A percentile compares a stretch with the other conserved stretches of the same genome.
Conservation (phyloP, 2,329 filamentous ascomycete genomes). For the Scorias spongiosa region DNA sequence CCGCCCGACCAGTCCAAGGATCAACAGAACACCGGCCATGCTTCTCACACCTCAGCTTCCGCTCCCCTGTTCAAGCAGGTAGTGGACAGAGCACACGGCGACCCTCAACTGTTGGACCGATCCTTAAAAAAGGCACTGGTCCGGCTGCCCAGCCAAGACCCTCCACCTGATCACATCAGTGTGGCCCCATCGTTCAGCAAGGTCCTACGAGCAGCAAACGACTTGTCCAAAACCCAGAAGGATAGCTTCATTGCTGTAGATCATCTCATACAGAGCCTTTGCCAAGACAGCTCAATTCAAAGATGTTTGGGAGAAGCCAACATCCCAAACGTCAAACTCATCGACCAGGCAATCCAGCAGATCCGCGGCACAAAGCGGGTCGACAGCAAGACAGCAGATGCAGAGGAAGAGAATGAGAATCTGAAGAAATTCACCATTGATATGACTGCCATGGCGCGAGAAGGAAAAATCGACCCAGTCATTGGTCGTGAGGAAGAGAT, state of each 20-base stretch:
- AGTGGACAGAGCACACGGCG: conserved; percentile 82
- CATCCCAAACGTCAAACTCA: conserved; percentile 75
- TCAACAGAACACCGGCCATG: conserved; percentile 53
- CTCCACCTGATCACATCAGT: conserved; percentile 75
- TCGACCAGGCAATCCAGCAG: conserved; percentile 78
- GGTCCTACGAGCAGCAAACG: conserved; percentile 68
- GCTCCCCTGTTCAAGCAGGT: conserved; percentile 87
- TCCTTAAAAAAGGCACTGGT: conserved; percentile 84
- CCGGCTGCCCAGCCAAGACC: conserved; percentile 83
- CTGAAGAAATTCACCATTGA: conserved; percentile 97
- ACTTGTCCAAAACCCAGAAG: conserved; percentile 93
- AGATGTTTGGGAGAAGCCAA: conserved; percentile 68
- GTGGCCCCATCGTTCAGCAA: conserved; percentile 70
- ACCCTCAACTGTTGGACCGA: conserved; percentile 76
- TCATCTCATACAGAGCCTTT: conserved; percentile 74
- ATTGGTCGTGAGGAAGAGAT: conserved; percentile 96
- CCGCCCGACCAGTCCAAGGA: conserved; percentile 61
- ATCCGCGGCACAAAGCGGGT: conserved; percentile 88
- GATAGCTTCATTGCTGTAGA: conserved; percentile 90
- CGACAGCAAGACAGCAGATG: conserved; percentile 90
- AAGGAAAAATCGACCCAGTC: conserved; percentile 95
- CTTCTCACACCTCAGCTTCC: conserved; percentile 44
- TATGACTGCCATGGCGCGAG: conserved; percentile 89
- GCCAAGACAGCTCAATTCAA: conserved; percentile 65
- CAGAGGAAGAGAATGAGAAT: conserved; percentile 85